A percentile compares a stretch with the other conserved stretches of the same genome.
These are phyloP conservation scores for Mycena albidolilacea DNA, from an alignment of 768 basidiomycete genomes.

Conservation along the genomic window DNA sequence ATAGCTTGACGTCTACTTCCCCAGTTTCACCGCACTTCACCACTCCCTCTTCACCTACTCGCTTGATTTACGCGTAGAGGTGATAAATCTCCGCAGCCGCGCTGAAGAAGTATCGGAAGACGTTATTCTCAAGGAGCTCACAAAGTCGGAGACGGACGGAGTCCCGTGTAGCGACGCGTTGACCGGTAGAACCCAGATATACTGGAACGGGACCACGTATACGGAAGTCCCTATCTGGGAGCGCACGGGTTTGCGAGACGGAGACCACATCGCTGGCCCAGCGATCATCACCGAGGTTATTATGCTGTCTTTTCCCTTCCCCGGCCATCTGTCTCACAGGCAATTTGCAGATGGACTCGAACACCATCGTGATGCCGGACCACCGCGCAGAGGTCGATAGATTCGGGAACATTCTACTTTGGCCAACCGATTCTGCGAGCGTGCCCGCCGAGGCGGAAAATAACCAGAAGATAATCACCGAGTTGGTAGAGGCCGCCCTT, in stretches of 20 bases:
- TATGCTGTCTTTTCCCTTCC: no score
- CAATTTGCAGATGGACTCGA: slow-evolving; percentile 42
- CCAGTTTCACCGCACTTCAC: slow-evolving; percentile 44
- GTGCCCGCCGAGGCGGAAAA: slow-evolving; percentile 35
- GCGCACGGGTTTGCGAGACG: slow-evolving; percentile 40
- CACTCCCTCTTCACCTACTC: slow-evolving; percentile 46
- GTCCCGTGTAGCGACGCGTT: slow-evolving; percentile 26
- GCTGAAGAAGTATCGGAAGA: slow-evolving; percentile 40
- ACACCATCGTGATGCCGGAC: slow-evolving; percentile 44
- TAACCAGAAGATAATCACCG: slow-evolving; percentile 38
- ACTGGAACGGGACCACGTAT: slow-evolving; percentile 41
- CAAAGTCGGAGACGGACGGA: slow-evolving; percentile 31
- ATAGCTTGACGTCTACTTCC: not conserved
- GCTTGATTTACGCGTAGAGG: slow-evolving; percentile 45
- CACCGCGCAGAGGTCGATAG: slow-evolving; percentile 47
- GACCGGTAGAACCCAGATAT: slow-evolving; percentile 32
- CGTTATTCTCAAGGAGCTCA: slow-evolving; percentile 34
- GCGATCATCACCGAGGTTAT: slow-evolving; percentile 47
- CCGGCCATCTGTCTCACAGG: not conserved
- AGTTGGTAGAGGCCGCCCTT: slow-evolving; percentile 44
- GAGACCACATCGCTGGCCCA: slow-evolving; percentile 44
- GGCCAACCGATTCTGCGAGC: slow-evolving; percentile 35
- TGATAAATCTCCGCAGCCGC: slow-evolving; percentile 44
- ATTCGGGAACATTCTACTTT: slow-evolving; percentile 48
- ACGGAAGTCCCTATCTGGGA: slow-evolving; percentile 45